phyloP scores from a whole-genome alignment of 2,329 filamentous ascomycete genomes.

The Epichloe coenophiala region DNA sequence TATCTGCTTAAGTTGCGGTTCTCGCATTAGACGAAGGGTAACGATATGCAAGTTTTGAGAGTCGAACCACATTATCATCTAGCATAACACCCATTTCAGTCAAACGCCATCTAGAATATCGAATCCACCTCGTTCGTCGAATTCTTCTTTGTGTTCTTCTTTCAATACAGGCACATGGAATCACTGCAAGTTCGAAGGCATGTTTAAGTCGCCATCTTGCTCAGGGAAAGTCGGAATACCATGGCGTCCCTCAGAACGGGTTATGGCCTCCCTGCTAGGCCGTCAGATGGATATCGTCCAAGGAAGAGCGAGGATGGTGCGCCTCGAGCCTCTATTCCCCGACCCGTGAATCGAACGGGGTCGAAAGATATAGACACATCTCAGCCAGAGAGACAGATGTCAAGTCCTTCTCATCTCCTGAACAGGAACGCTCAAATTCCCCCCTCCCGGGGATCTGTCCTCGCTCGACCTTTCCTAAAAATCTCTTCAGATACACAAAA shows the following conservation, averaged over 20 bases:
- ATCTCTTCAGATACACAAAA: slow-evolving; percentile 25
- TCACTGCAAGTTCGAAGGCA: slow-evolving; percentile 6
- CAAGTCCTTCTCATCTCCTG: slow-evolving; percentile 8
- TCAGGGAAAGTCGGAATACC: slow-evolving; percentile 16
- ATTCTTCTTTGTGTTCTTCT: background rate
- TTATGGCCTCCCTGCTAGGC: slow-evolving; percentile 25
- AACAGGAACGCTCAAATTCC: slow-evolving; percentile 13
- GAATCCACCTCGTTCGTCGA: too few species aligned
- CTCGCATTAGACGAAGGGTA: background rate
- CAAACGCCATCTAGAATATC: too few species aligned
- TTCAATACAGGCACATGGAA: background rate
- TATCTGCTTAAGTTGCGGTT: background rate
- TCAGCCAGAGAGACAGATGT: slow-evolving; percentile 8
- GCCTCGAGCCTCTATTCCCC: slow-evolving; percentile 10
- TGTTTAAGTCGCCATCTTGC: slow-evolving; percentile 9
- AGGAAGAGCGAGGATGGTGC: slow-evolving; percentile 14
- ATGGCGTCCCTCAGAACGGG: slow-evolving; percentile 31
- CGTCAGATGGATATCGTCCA: slow-evolving; percentile 22
- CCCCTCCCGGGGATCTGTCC: slow-evolving; percentile 12
- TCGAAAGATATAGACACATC: slow-evolving; percentile 11
- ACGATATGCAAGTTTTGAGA: background rate
- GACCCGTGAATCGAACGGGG: slow-evolving; percentile 11
- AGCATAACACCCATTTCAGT: background rate
- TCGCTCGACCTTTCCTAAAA: slow-evolving; percentile 12
- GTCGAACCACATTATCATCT: background rate